phyloP scores from a whole-genome alignment of 331 rosid species.

The Pyracantha coccinea region DNA sequence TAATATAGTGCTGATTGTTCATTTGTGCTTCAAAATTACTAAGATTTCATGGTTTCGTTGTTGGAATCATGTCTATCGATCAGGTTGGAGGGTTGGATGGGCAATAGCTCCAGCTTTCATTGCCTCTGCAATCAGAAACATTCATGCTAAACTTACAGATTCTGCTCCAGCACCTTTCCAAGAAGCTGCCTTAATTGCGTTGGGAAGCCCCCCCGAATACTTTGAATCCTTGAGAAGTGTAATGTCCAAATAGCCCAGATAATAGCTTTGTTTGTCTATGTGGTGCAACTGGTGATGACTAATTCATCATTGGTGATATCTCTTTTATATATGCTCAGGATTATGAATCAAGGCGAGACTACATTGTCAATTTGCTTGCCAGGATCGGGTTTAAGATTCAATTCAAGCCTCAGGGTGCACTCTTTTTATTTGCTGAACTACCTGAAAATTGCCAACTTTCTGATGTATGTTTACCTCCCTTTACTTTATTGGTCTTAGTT shows the following conservation, averaged over 20 bases:
- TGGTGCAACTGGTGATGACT: neutral
- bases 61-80: slow-evolving; percentile 9
- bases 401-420: slow-evolving; percentile 73
- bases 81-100: slow-evolving; percentile 99
- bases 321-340: slow-evolving; percentile 36
- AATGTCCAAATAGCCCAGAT: neutral
- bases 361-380: slow-evolving; percentile 41
- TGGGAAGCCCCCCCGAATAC: slow-evolving; percentile 57
- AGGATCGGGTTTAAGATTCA: slow-evolving; percentile 57
- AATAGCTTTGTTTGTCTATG: neutral
- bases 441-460: slow-evolving; percentile 53
- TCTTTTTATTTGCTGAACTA: slow-evolving; percentile 72
- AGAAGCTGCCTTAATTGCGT: slow-evolving; percentile 80
- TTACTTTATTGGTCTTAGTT: neutral
- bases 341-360: slow-evolving; percentile 69
- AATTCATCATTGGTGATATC: neutral
- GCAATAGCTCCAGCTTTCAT: slow-evolving; percentile 68
- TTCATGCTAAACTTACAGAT: slow-evolving; percentile 57
- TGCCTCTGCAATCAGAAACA: slow-evolving; percentile 70
- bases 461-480: slow-evolving; percentile 43
- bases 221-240: slow-evolving; percentile 57
- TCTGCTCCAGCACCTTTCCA: slow-evolving; percentile 91
- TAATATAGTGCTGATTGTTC: neutral
- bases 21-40: neutral
- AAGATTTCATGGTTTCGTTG: neutral